Evolutionary conservation across 495 filamentous ascomycete species (phyloP).

Genomic region (Xylaria grammica): DNA sequence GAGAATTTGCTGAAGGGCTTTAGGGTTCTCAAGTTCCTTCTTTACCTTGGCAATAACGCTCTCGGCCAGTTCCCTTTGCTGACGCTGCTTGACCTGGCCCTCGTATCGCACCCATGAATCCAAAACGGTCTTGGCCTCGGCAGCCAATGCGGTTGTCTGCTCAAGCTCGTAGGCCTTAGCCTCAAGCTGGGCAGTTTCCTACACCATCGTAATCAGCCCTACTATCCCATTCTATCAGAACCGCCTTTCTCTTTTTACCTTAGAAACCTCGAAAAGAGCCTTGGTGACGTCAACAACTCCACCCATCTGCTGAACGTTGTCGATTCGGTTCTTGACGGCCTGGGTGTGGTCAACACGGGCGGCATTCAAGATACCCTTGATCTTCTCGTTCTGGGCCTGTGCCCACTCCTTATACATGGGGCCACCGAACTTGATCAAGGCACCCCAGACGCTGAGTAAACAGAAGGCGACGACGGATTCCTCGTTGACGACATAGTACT

Average conservation of each 20-base stretch:
- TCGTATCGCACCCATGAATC: slow-evolving; percentile 99
- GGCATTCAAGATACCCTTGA: slow-evolving; percentile 89
- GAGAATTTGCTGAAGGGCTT: slow-evolving; percentile 90
- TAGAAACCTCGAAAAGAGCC: slow-evolving; percentile 95
- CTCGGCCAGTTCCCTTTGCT: slow-evolving; percentile 95
- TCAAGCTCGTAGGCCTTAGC: slow-evolving; percentile 95
- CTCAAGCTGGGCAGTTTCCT: slow-evolving; percentile 98
- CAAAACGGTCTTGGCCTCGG: slow-evolving; percentile 91
- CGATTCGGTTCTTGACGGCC: slow-evolving; percentile 91
- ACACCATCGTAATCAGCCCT: slow-evolving; percentile 21
- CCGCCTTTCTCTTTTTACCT: slow-evolving; percentile 47
- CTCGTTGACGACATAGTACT: slow-evolving; percentile 99
- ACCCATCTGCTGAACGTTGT: slow-evolving; percentile 88
- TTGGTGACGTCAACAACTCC: slow-evolving; percentile 96
- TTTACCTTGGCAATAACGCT: slow-evolving; percentile 92
- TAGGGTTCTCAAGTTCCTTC: slow-evolving; percentile 98
- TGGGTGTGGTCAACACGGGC: slow-evolving; percentile 92
- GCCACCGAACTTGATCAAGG: slow-evolving; percentile 87
- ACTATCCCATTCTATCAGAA: background rate
- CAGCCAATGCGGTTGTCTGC: slow-evolving; percentile 86
- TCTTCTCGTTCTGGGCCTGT: slow-evolving; percentile 80
- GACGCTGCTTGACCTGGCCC: slow-evolving; percentile 95
- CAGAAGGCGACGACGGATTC: slow-evolving; percentile 91
- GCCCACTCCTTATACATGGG: slow-evolving; percentile 94
- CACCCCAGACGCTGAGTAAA: slow-evolving; percentile 86